Base-by-base conservation (phyloP, 352 stramenopile species). In the Globisporangium paddicum region DNA sequence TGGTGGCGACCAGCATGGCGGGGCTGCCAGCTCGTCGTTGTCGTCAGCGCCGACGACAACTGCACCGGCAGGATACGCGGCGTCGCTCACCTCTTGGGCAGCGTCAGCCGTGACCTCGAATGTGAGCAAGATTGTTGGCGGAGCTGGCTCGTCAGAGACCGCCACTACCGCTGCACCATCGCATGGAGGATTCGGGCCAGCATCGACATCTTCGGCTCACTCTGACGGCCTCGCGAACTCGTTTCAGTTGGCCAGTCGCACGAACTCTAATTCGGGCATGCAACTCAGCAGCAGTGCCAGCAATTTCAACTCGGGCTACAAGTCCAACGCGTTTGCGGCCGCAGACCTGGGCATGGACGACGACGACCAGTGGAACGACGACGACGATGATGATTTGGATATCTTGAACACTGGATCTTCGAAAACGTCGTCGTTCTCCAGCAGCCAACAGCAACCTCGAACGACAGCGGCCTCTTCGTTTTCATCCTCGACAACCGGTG, bases 81-180 rank as follows among this genome's bases (percentile, higher is more conserved):
- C 77, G 14, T 89, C 77, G 14, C 56, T 92, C 6, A 88, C 78
- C 14, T 86, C 80, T n/a, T 92, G 82, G 82, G 82, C 82, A 10
- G 75, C 82, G 1, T 90, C 82, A 0, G 75, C 77, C 32, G 80
- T 92, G 48, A 67, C 59, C 5, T 85, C 80, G 7, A 89, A 88
- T 42, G 81, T 89, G 40, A 72, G 73, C 42, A 87, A 87, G 64
- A 73, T 89, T 18, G 79, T 89, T 13, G 76, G 74, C n/a, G 67
- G 63, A 21, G 76, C 59, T 14, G 61, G 70, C 2, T 72, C 55
- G 3, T 49, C 45, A 18, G 40, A 40, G 21, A 47, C 35, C 21
- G 4, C 10, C 18, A 10, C 47, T 10, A 3, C 47, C n/a, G 6
- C 40, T 16, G n/a, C 34, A 13, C 37, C 35, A 18, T 47, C 56